Evolutionary conservation across 2,329 filamentous ascomycete genomes (phyloP).

Genomic region (Bretziella fagacearum): DNA sequence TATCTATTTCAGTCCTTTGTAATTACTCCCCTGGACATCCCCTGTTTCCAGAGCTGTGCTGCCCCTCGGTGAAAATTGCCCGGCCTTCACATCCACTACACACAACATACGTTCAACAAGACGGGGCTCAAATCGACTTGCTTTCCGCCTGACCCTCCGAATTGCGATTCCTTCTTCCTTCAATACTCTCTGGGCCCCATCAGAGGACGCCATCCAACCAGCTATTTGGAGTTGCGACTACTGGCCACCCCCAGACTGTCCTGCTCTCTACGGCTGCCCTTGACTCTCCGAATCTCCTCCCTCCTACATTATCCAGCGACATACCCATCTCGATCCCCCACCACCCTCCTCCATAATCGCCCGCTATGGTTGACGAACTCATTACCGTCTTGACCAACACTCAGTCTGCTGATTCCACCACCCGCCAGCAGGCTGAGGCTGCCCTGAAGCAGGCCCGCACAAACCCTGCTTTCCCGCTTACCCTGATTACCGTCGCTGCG

Average conservation of each 20-base stretch:
- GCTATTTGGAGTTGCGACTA: not conserved
- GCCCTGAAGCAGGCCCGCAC: conserved; percentile 57
- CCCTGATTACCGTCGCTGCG: conserved; percentile 63
- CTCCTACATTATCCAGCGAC: not conserved
- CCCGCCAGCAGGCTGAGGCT: conserved; percentile 72
- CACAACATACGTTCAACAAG: too few relatives aligned
- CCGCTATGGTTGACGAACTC: conserved; percentile 75
- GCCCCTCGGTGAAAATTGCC: too few relatives aligned
- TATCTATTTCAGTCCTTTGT: too few relatives aligned
- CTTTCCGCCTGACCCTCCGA: not conserved
- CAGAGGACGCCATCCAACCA: not conserved
- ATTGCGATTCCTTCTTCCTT: not conserved
- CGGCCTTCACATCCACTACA: too few relatives aligned
- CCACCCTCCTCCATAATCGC: not conserved
- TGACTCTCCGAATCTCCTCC: not conserved
- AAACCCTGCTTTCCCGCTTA: conserved; percentile 57
- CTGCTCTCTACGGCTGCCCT: not conserved
- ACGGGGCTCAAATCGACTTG: too few relatives aligned
- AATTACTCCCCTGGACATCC: too few relatives aligned
- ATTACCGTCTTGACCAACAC: conserved; percentile 76
- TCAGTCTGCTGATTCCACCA: conserved; percentile 56
- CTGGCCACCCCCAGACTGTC: not conserved
- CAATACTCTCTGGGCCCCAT: not conserved
- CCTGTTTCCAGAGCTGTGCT: too few relatives aligned
- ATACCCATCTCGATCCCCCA: not conserved